phyloP scores from a whole-genome alignment of 805 yeast genomes.

The Isabelozyma pseudorhagii region DNA sequence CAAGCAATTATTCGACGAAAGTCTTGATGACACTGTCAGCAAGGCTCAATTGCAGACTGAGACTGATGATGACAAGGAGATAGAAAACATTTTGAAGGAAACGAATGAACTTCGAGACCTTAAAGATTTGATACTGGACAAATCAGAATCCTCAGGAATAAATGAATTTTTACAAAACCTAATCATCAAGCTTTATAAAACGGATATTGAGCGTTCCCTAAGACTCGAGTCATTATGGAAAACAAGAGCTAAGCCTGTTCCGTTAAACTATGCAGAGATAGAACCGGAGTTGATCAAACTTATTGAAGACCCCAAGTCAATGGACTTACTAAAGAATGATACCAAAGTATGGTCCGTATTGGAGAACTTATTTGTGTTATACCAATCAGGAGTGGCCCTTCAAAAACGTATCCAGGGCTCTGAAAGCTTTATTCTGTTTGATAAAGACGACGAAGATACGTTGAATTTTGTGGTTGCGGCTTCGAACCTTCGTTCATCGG shows the following conservation, averaged over 20 bases:
- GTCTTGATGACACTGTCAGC: slow-evolving; percentile 18
- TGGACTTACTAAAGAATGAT: slow-evolving; percentile 20
- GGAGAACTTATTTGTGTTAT: slow-evolving; percentile 63
- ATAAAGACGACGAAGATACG: slow-evolving; percentile 93
- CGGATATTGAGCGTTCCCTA: slow-evolving; percentile 76
- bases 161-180: slow-evolving; percentile 36
- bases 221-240: slow-evolving; percentile 77
- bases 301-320: slow-evolving; percentile 14
- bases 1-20: slow-evolving; percentile 68
- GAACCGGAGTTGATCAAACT: slow-evolving; percentile 9
- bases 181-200: slow-evolving; percentile 56
- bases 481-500: slow-evolving; percentile 69
- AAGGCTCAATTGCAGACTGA: slow-evolving; percentile 33
- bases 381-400: slow-evolving; percentile 45
- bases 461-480: slow-evolving; percentile 84
- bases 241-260: slow-evolving; percentile 63
- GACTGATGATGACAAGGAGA: slow-evolving; percentile 61
- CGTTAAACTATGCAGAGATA: slow-evolving; percentile 41
- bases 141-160: slow-evolving; percentile 11
- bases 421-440: slow-evolving; percentile 59
- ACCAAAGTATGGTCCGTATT: slow-evolving; percentile 57
- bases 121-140: slow-evolving; percentile 13
- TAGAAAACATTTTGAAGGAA: slow-evolving; percentile 62
- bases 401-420: slow-evolving; percentile 43
- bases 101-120: slow-evolving; percentile 56